Base-by-base conservation (phyloP, 495 filamentous ascomycete genomes). In the Penicillium ucsense region DNA sequence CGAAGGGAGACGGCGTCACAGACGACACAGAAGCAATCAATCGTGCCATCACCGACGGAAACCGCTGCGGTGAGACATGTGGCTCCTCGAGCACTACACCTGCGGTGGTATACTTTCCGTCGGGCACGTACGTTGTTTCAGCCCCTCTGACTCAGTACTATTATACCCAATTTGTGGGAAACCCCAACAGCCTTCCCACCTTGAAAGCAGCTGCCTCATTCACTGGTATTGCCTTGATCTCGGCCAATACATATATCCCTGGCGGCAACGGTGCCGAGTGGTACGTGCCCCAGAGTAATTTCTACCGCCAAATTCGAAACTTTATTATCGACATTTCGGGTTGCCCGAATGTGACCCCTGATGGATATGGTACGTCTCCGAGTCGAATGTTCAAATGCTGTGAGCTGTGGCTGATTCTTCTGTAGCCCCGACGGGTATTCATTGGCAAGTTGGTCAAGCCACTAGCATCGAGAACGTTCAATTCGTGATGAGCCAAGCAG, bases 1-100 rank as follows among this genome's bases (percentile, higher is more conserved):
- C 77, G 38, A 67, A 62, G 55, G 65, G 66, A 76, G 80, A 86
- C 53, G 82, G 80, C 29, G 33, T 35, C 33, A 35, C 33, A 10
- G 33, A 35, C 10, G 33, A 35, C 33, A 35, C 33, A 5, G 33
- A 5, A 6, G 33, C 33, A 10, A 35, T 35, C 33, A 35, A 35
- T 35, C 6, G 6, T 35, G 33, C 33, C 33, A 10, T 35, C 33
- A 35, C 56, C 43, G 70, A 73, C 55, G 71, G 60, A 33, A 55
- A 60, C 32, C 66, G 77, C 10, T 77, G 72, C 48, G 71, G 57
- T 38, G 58, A 61, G 43, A 75, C 64, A 5, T 69, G 55, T 43
- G 56, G 63, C 43, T 77, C 66, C 4, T 63, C 70, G 30, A 35
- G 6, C 33, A 35, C 33, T 10, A 6, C 10, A 10, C 6, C 6